A percentile compares a stretch with the other conserved stretches of the same genome.
Conservation (phyloP, 1,139 yeast genomes). For the Yamadazyma mexicana region DNA sequence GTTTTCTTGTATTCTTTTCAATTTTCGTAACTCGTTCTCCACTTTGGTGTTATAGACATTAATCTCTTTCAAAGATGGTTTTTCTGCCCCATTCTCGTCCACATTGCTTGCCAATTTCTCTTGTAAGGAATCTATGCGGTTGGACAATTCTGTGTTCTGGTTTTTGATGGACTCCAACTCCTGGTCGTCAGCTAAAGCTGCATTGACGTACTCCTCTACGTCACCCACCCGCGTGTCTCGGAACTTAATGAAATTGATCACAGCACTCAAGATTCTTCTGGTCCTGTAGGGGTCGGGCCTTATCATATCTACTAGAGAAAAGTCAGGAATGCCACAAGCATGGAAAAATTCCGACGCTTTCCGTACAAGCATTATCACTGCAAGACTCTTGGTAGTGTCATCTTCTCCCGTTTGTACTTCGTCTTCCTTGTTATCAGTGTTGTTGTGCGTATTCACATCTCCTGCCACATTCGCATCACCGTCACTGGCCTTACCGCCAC, state of each 20-base stretch:
- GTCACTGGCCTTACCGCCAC: constrained; percentile 1
- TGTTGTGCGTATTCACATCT: not conserved
- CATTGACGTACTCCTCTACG: constrained; percentile 59
- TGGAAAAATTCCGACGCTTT: constrained; percentile 62
- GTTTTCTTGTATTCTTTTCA: constrained; percentile 65
- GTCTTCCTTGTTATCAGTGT: constrained; percentile 1
- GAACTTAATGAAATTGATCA: constrained; percentile 81
- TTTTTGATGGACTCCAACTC: constrained; percentile 30
- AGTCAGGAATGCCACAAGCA: constrained; percentile 77
- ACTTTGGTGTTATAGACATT: constrained; percentile 57
- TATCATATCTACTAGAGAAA: constrained; percentile 63
- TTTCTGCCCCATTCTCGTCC: constrained; percentile 19
- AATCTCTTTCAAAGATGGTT: constrained; percentile 44
- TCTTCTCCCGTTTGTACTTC: constrained; percentile 8
- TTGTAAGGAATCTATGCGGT: constrained; percentile 44
- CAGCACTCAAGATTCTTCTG: constrained; percentile 72
- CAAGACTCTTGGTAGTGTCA: constrained; percentile 36
- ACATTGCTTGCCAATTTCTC: constrained; percentile 21
- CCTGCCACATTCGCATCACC: constrained; percentile 1
- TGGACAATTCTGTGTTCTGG: constrained; percentile 41
- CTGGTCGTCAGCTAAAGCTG: constrained; percentile 52
- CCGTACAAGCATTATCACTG: constrained; percentile 55
- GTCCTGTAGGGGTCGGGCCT: constrained; percentile 69
- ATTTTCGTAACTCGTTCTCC: constrained; percentile 61
- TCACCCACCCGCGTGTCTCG: constrained; percentile 75